phyloP scores from a whole-genome alignment of 805 yeast genomes.

The Ogataea nitratoaversa region DNA sequence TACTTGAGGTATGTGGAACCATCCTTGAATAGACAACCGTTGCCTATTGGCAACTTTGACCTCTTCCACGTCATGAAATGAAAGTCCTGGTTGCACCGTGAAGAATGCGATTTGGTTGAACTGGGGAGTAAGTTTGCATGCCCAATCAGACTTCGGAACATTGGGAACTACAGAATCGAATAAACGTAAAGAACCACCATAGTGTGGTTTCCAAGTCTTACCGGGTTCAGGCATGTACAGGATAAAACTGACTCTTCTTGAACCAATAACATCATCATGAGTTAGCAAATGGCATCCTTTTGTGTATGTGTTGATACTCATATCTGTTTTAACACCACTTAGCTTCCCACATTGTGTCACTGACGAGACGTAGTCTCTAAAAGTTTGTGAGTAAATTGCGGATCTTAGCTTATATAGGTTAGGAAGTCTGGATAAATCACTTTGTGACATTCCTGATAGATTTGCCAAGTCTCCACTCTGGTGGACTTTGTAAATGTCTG shows the following conservation, averaged over 20 bases:
- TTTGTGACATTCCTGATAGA: conserved; percentile 75
- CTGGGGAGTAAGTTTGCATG: conserved; percentile 74
- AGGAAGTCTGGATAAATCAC: conserved; percentile 70
- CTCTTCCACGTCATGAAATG: conserved; percentile 98
- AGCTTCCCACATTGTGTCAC: conserved; percentile 86
- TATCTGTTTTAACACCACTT: conserved; percentile 87
- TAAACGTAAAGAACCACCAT: conserved; percentile 89
- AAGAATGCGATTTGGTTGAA: conserved; percentile 96
- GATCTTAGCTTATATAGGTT: conserved; percentile 74
- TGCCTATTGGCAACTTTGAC: conserved; percentile 81
- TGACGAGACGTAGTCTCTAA: conserved; percentile 69
- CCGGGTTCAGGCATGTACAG: conserved; percentile 92
- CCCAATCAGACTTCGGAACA: conserved; percentile 78
- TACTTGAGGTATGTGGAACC: conserved; percentile 96
- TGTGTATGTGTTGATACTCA: conserved; percentile 86
- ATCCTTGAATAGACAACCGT: conserved; percentile 90
- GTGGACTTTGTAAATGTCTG: conserved; percentile 90
- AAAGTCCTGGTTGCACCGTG: conserved; percentile 91
- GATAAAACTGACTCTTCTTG: conserved; percentile 89
- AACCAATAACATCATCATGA: conserved; percentile 97
- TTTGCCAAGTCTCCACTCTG: conserved; percentile 93
- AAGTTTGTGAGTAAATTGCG: conserved; percentile 82
- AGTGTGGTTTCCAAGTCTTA: conserved; percentile 79
- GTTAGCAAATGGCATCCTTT: conserved; percentile 92
- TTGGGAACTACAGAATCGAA: conserved; percentile 85